These are phyloP conservation scores for Corymbia calophylla DNA, from an alignment of 441 rosid species.

Conservation along the genomic window DNA sequence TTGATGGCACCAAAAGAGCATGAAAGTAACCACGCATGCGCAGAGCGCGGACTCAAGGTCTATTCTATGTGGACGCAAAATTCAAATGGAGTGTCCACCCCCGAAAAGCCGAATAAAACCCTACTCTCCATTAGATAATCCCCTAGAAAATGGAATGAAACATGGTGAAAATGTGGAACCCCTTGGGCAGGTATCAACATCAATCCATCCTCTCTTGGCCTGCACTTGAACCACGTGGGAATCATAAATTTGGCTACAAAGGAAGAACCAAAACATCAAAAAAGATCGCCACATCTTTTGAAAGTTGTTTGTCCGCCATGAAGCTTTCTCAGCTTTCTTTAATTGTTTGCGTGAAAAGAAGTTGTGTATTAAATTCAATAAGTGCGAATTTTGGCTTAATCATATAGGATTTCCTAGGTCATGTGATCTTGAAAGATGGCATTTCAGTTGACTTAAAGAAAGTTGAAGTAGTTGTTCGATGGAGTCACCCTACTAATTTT, in stretches of 20 bases:
- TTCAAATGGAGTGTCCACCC: not conserved
- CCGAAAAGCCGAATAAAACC: not conserved
- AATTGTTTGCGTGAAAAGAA: not conserved
- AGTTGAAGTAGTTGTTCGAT: no score
- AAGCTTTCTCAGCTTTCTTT: not conserved
- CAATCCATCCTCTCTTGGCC: not conserved
- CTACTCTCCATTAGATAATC: not conserved
- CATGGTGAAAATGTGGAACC: not conserved
- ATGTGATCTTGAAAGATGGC: not conserved
- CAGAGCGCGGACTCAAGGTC: not conserved
- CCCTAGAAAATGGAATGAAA: not conserved
- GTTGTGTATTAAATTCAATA: not conserved
- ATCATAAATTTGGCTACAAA: not conserved
- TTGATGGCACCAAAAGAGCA: not conserved
- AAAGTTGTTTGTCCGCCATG: not conserved
- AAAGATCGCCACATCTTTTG: not conserved
- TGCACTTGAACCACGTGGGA: not conserved
- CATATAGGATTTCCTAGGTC: not conserved
- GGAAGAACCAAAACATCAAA: not conserved
- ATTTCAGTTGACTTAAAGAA: no score
- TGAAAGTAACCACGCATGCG: not conserved
- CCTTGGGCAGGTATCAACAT: not conserved
- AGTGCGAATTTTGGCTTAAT: not conserved
- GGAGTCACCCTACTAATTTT: not conserved
- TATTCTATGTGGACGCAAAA: not conserved